phyloP scores from a whole-genome alignment of 495 filamentous ascomycete species.

The Xylaria telfairii region DNA sequence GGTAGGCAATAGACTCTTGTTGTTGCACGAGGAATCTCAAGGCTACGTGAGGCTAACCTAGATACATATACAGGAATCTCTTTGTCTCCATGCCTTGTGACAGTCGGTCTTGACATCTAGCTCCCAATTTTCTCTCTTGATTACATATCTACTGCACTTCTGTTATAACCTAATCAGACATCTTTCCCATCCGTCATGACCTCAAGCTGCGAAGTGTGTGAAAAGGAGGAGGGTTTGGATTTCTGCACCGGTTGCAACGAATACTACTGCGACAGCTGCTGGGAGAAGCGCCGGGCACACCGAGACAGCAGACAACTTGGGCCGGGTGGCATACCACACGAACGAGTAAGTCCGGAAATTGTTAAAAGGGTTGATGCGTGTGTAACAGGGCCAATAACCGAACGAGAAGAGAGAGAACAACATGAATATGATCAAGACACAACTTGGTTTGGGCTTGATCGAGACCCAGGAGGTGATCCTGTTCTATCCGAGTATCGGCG shows the following conservation, averaged over 20 bases:
- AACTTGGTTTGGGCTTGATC: conserved; percentile 2
- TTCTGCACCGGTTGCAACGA: not conserved
- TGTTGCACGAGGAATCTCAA: no score
- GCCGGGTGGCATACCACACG: conserved; percentile 1
- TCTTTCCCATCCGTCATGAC: not conserved
- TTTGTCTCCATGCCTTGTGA: no score
- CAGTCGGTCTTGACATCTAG: no score
- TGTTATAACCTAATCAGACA: no score
- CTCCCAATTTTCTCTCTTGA: no score
- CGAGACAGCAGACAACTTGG: not conserved
- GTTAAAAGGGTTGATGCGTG: conserved; percentile 2
- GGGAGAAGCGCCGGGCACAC: conserved; percentile 1
- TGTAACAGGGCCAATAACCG: not conserved
- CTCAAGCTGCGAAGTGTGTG: not conserved
- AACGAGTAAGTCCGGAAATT: not conserved
- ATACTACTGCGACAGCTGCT: not conserved
- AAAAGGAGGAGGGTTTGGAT: not conserved
- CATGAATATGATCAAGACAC: conserved; percentile 8
- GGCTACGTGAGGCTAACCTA: no score
- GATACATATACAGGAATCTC: no score
- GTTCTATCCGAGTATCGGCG: not conserved
- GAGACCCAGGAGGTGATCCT: not conserved
- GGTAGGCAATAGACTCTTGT: no score
- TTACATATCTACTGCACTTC: no score
- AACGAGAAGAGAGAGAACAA: not conserved